Base-by-base conservation (phyloP, 2,329 filamentous ascomycete genomes). In the Sphaceloma murrayae region DNA sequence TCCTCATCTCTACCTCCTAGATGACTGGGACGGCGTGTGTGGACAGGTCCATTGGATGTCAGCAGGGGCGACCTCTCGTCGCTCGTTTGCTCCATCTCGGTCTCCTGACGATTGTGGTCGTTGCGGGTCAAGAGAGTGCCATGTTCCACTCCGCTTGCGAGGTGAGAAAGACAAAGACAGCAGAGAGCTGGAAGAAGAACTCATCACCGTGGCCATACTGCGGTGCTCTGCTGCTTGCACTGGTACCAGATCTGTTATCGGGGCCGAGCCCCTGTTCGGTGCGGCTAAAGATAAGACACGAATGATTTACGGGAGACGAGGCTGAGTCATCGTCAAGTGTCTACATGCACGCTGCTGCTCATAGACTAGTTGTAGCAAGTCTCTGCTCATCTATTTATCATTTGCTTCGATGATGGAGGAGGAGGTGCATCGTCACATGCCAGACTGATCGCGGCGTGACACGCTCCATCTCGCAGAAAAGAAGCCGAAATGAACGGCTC, bases 1-100 rank as follows among this genome's bases (percentile, higher is more conserved):
- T 63, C 62, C 40, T 65, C 62, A 46, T 68, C 61, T 16, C 36
- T 22, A 2, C 16, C 19, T 13, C 36, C 16, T 11, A 18, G 4
- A 13, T 16, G 7, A 6, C 5, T 18, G 13, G 31, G 4, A 10
- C 10, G 18, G 9, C 10, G 34, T 13, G 21, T 13, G 9, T 26
- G 10, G n/a, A 24, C 19, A 11, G 14, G n/a, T 17, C 19, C 6
- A 13, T 13, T 13, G n/a, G n/a, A n/a, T 6, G 21, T 5, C 17
- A 40, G 24, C 3, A 40, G 24, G 11, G 36, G 36, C 11, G 36
- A 17, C 13, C 19, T 30, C 36, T 40, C 36, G 11, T 16, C 16
- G 14, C 14, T n/a, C n/a, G 5, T 24, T 19, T 27, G 7, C 24
- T 11, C n/a, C n/a, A n/a, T n/a, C n/a, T n/a, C n/a, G n/a, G n/a